Evolutionary conservation across 352 stramenopile species (phyloP).

Genomic region (Pythium dissimile): DNA sequence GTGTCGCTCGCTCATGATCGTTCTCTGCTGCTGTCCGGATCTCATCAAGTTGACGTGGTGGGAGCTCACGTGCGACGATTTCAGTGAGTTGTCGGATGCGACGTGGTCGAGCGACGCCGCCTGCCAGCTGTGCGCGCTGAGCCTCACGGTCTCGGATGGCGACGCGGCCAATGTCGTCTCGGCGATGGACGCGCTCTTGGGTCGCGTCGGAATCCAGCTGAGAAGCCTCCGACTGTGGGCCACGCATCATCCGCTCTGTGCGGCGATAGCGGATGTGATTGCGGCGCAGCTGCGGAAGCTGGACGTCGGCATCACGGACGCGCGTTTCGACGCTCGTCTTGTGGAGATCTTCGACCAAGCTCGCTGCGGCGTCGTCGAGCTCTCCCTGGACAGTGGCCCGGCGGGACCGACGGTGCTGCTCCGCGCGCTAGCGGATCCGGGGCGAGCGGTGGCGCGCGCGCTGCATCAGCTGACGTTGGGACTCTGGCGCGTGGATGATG

Average conservation of each 20-base stretch:
- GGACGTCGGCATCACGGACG: too few relatives aligned
- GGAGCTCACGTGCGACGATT: constrained; percentile 1
- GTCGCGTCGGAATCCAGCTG: constrained; percentile 1
- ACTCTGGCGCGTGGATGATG: background rate
- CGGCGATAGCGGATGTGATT: background rate
- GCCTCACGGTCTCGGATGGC: background rate
- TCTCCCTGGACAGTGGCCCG: background rate
- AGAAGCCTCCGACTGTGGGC: background rate
- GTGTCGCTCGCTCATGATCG: background rate
- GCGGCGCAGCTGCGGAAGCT: background rate
- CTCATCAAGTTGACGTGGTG: constrained; percentile 2
- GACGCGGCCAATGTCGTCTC: background rate
- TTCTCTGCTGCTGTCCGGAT: constrained; percentile 1
- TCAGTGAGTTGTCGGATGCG: constrained; percentile 1
- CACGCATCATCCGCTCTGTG: background rate
- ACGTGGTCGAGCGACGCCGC: background rate
- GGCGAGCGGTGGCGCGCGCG: background rate
- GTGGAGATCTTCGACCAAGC: too few relatives aligned
- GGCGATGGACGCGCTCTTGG: constrained; percentile 11
- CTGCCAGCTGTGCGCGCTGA: background rate
- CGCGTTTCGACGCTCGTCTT: too few relatives aligned
- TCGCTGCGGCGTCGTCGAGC: too few relatives aligned
- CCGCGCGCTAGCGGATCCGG: background rate
- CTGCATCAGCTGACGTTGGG: background rate
- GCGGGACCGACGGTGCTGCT: background rate